Percentiles rank a stretch among this genome's conserved stretches.
Evolutionary conservation across 805 yeast species (phyloP).

Genomic region (Spathaspora passalidarum): DNA sequence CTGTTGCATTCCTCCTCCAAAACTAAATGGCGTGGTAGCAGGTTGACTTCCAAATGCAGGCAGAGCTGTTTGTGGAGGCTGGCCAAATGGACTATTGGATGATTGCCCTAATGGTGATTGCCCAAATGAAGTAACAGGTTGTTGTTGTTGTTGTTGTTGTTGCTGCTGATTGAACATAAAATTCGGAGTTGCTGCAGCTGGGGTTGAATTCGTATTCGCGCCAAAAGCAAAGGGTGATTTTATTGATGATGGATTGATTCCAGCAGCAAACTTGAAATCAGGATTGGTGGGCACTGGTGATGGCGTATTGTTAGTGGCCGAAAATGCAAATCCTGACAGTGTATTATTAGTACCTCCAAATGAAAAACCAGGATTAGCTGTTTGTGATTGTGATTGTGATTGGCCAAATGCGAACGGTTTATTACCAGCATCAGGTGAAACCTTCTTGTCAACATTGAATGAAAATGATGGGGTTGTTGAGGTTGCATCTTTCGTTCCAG

Average conservation of each 20-base stretch:
- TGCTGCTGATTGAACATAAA: constrained; percentile 3
- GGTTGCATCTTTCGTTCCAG: not conserved
- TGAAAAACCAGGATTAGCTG: not conserved
- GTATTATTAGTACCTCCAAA: not conserved
- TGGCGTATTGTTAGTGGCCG: not conserved
- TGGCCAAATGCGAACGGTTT: constrained; percentile 10
- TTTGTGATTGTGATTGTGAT: not conserved
- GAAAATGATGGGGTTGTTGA: constrained; percentile 5
- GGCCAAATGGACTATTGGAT: not conserved
- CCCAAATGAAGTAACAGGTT: not conserved
- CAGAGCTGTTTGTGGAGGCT: not conserved
- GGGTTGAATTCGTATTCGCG: not conserved
- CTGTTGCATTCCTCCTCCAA: not conserved
- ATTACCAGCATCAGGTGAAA: not conserved
- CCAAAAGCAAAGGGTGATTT: constrained; percentile 12
- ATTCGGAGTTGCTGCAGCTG: not conserved
- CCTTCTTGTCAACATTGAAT: constrained; percentile 11
- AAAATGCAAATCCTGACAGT: constrained; percentile 10
- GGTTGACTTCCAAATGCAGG: constrained; percentile 6
- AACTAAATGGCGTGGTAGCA: not conserved
- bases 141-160: not conserved
- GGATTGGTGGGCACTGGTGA: constrained; percentile 2
- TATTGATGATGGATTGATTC: constrained; percentile 5
- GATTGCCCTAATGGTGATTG: constrained; percentile 1
- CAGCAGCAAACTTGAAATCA: constrained; percentile 12